Percentiles rank a stretch among this genome's conserved stretches.
Conservation (phyloP, 805 yeast species). For the Torulaspora maleeae region DNA sequence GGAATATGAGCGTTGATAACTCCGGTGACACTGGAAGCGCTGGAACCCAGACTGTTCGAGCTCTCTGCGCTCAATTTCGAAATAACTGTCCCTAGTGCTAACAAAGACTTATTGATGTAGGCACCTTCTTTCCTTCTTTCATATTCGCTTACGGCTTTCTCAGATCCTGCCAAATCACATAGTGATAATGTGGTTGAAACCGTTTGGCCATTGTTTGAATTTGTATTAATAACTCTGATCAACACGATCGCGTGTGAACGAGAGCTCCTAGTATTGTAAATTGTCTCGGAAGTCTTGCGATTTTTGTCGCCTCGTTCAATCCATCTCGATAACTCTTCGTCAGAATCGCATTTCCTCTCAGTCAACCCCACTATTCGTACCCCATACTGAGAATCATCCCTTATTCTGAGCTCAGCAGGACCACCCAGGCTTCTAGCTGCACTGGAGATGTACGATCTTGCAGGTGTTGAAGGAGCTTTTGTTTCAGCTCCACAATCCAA, state of each 20-base stretch:
- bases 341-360: conserved; percentile 52
- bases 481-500: conserved; percentile 37
- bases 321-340: conserved; percentile 55
- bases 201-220: conserved; percentile 37
- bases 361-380: conserved; percentile 70
- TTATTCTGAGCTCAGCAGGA: conserved; percentile 58
- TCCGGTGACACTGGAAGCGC: conserved; percentile 16
- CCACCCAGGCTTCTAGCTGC: conserved; percentile 9
- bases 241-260: conserved; percentile 89
- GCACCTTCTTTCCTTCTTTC: conserved; percentile 94
- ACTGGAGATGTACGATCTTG: conserved; percentile 11
- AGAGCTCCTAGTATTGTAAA: conserved; percentile 80
- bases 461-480: conserved; percentile 8
- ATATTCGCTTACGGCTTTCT: conserved; percentile 57
- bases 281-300: conserved; percentile 83
- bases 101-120: conserved; percentile 81
- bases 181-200: conserved; percentile 63
- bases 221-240: conserved; percentile 50
- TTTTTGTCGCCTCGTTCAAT: conserved; percentile 67
- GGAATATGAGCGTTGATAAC: conserved; percentile 61
- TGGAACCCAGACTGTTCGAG: conserved; percentile 19
- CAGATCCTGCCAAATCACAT: conserved; percentile 98
- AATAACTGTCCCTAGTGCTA: conserved; percentile 90
- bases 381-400: conserved; percentile 73
- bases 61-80: conserved; percentile 55